These are phyloP conservation scores for Verbascum thapsus DNA, from an alignment of 257 asterid species.

Conservation along the genomic window DNA sequence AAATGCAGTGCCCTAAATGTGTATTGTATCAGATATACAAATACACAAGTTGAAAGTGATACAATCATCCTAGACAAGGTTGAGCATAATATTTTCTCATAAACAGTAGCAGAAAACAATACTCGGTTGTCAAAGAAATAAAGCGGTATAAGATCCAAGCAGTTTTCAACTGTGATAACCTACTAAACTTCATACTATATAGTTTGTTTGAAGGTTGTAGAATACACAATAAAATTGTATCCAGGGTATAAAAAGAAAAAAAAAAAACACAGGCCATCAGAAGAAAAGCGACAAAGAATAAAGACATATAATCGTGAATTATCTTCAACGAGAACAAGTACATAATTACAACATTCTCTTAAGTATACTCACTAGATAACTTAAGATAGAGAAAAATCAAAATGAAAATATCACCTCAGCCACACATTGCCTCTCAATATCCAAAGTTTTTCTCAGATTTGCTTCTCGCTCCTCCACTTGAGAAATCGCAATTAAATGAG, in stretches of 20 bases:
- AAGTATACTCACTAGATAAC: neutral
- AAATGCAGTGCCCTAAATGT: neutral
- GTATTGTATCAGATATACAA: neutral
- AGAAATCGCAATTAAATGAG: slow-evolving; percentile 62
- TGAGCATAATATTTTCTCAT: neutral
- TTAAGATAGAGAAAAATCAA: slow-evolving; percentile 7
- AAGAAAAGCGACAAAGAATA: neutral
- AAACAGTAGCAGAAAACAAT: neutral
- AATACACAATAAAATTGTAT: neutral
- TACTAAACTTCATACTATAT: neutral
- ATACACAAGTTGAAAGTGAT: no score
- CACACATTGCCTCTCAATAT: slow-evolving; percentile 66
- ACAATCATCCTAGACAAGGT: neutral
- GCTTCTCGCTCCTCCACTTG: slow-evolving; percentile 81
- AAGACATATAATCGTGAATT: neutral
- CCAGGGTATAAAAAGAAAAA: neutral
- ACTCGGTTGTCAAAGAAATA: slow-evolving; percentile 1
- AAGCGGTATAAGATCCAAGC: neutral
- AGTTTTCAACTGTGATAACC: neutral
- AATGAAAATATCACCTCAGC: slow-evolving; percentile 51
- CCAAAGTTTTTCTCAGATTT: slow-evolving; percentile 67
- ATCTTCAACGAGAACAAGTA: slow-evolving; percentile 3
- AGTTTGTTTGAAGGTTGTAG: neutral
- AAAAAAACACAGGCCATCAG: neutral
- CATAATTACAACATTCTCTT: slow-evolving; percentile 6